Percentiles rank a stretch among this genome's conserved stretches.
Conservation (phyloP, 2,329 filamentous ascomycete species). For the Aspergillus versicolor region DNA sequence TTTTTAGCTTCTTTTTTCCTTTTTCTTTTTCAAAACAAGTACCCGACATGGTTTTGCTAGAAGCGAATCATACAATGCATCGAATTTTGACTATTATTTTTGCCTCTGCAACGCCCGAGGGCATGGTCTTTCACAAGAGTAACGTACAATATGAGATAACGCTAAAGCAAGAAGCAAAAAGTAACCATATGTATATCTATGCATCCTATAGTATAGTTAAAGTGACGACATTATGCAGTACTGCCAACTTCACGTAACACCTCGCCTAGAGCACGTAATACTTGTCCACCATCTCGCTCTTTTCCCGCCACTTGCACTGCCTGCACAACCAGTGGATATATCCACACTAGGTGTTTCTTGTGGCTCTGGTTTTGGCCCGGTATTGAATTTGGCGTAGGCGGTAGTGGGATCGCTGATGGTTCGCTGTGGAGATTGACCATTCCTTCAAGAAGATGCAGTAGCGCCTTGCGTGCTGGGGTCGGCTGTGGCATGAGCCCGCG, state of each 20-base stretch:
- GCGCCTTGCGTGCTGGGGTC: conserved; percentile 72
- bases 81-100: background rate
- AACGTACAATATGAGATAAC: background rate
- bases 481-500: conserved; percentile 88
- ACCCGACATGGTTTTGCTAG: background rate
- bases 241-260: conserved; percentile 62
- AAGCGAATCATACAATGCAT: background rate
- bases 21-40: too few relatives aligned
- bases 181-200: background rate
- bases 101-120: background rate
- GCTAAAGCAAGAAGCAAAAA: background rate
- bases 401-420: conserved; percentile 64
- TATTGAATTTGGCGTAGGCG: conserved; percentile 39
- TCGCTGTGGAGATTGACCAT: conserved; percentile 69
- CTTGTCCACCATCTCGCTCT: conserved; percentile 37
- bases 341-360: conserved; percentile 72
- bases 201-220: background rate
- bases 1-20: background rate
- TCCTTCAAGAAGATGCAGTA: conserved; percentile 68
- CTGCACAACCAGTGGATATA: conserved; percentile 69
- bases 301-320: conserved; percentile 40
- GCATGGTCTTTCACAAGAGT: background rate
- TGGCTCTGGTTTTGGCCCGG: conserved; percentile 44
- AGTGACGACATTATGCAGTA: background rate
- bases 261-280: conserved; percentile 53